These are phyloP conservation scores for Dendrobium chrysotoxum DNA, from an alignment of 106 monocot genomes.

Conservation along the genomic window DNA sequence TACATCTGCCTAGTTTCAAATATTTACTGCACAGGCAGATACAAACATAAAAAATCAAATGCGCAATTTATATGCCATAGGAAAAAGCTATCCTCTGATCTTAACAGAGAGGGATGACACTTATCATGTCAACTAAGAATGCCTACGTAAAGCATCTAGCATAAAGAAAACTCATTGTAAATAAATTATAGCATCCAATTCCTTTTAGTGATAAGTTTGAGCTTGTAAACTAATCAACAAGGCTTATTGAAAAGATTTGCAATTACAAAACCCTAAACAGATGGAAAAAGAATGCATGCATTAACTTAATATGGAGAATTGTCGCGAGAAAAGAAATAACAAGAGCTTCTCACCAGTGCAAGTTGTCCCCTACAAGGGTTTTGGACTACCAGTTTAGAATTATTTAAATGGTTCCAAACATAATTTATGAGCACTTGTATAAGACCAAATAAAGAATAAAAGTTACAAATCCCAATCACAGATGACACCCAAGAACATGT, in stretches of 20 bases:
- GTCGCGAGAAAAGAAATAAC: not conserved
- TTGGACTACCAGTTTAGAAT: not conserved
- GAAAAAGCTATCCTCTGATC: too few species aligned
- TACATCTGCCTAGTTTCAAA: too few species aligned
- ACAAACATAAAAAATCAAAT: too few species aligned
- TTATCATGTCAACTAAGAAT: too few species aligned
- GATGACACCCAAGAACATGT: not conserved
- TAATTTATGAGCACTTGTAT: not conserved
- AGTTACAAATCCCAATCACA: not conserved
- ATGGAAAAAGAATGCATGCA: too few species aligned
- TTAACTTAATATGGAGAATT: not conserved
- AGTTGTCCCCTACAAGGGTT: not conserved
- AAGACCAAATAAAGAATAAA: not conserved
- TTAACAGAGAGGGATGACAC: too few species aligned
- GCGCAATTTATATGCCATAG: too few species aligned
- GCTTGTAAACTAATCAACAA: not conserved
- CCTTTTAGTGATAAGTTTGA: not conserved
- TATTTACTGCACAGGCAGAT: too few species aligned
- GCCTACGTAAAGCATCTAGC: too few species aligned
- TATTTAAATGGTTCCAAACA: not conserved
- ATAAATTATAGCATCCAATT: not conserved
- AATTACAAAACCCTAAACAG: not conserved
- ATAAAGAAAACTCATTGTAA: too few species aligned
- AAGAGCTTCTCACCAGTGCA: not conserved
- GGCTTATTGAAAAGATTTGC: not conserved